Percentiles rank a stretch among this genome's conserved stretches.
These are phyloP conservation scores for Populus hybrid DNA, from an alignment of 441 rosid species.

Conservation along the genomic window DNA sequence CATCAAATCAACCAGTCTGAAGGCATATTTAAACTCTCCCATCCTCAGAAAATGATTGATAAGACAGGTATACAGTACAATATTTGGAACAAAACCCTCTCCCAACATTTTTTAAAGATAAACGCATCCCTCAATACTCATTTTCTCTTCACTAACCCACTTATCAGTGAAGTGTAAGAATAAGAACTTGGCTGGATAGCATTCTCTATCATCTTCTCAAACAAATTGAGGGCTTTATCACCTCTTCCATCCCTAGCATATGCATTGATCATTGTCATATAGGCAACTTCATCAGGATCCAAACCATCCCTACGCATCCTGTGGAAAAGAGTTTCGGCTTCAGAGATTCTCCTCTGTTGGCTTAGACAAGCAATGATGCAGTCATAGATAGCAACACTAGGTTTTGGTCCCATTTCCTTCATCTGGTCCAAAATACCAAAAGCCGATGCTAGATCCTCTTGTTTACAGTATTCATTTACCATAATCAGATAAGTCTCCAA, in stretches of 20 bases:
- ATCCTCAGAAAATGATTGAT: slow-evolving; percentile 42
- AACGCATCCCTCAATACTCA: slow-evolving; percentile 47
- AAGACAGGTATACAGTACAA: slow-evolving; percentile 51
- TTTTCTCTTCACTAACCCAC: slow-evolving; percentile 48
- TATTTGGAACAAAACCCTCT: slow-evolving; percentile 59
- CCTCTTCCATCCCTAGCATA: slow-evolving; percentile 41
- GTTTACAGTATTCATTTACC: slow-evolving; percentile 48
- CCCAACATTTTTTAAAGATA: slow-evolving; percentile 55
- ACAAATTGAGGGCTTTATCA: slow-evolving; percentile 39
- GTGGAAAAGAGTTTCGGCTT: slow-evolving; percentile 52
- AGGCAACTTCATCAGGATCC: slow-evolving; percentile 59
- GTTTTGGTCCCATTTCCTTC: slow-evolving; percentile 50
- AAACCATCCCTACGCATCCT: slow-evolving; percentile 62
- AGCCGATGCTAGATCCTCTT: slow-evolving; percentile 38
- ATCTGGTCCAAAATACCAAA: slow-evolving; percentile 38
- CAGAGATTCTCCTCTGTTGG: slow-evolving; percentile 35
- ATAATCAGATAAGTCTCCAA: slow-evolving; percentile 53
- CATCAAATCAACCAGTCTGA: slow-evolving; percentile 52
- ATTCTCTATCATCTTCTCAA: slow-evolving; percentile 44
- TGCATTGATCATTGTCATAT: slow-evolving; percentile 60
- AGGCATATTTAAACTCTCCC: slow-evolving; percentile 53
- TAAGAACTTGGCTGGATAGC: slow-evolving; percentile 44
- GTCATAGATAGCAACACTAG: slow-evolving; percentile 56
- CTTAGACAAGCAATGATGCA: slow-evolving; percentile 48
- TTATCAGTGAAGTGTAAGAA: slow-evolving; percentile 51